Evolutionary conservation across 139 green algal species (phyloP).

Genomic region (Coelastrella sp.): DNA sequence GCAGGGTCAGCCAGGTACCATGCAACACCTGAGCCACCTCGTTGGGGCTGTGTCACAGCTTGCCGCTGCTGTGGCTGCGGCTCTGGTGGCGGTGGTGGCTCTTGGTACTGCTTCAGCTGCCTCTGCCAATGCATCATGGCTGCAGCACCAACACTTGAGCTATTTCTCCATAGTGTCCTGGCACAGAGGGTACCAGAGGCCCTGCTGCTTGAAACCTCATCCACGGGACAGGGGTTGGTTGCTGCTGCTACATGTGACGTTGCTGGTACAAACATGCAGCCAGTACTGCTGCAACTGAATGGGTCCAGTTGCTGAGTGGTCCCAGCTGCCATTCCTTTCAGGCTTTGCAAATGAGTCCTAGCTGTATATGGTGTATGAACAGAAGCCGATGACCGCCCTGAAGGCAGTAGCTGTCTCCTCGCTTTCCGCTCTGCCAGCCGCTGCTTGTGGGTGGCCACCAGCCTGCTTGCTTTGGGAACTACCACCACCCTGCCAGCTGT

Average conservation of each 20-base stretch:
- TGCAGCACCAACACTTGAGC: not conserved
- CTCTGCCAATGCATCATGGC: not conserved
- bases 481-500: not conserved
- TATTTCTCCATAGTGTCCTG: not conserved
- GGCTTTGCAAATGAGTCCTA: not conserved
- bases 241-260: too few species aligned
- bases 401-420: not conserved
- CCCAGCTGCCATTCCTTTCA: too few species aligned
- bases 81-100: not conserved
- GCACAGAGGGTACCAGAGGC: not conserved
- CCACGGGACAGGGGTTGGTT: too few species aligned
- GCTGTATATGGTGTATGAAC: not conserved
- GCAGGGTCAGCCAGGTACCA: slow-evolving; percentile 12
- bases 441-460: not conserved
- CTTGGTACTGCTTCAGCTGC: slow-evolving; percentile 17
- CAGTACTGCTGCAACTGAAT: too few species aligned
- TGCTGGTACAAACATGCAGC: too few species aligned
- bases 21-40: not conserved
- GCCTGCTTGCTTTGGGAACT: slow-evolving; percentile 1
- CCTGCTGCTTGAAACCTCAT: too few species aligned
- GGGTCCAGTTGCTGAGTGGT: too few species aligned
- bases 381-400: not conserved
- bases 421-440: slow-evolving; percentile 24
- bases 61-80: slow-evolving; percentile 22
- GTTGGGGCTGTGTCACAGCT: not conserved